phyloP scores from a whole-genome alignment of 257 asterid genomes.

The Rubia yunnanensis region DNA sequence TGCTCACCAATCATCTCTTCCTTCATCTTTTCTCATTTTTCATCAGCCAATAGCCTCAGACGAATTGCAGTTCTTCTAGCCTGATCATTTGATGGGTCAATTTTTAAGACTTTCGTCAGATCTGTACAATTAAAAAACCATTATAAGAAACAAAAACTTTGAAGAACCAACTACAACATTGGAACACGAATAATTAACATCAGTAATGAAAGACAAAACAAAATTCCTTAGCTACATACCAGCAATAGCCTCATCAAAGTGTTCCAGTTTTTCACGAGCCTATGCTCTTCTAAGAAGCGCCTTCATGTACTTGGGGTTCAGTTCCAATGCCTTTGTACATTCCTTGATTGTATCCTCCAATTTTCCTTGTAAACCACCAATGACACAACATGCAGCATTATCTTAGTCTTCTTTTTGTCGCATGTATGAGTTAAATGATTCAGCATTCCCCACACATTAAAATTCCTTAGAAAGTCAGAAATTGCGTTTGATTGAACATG shows the following conservation, averaged over 20 bases:
- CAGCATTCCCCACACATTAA: no score
- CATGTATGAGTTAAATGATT: no score
- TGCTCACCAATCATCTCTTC: constrained; percentile 96
- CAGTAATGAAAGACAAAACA: background rate
- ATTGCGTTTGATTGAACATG: no score
- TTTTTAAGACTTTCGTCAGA: constrained; percentile 65
- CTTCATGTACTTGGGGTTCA: constrained; percentile 68
- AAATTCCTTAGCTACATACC: constrained; percentile 32
- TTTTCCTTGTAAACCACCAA: constrained; percentile 40
- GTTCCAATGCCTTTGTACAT: constrained; percentile 82
- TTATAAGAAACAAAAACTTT: constrained; percentile 1
- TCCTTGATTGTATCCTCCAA: constrained; percentile 70
- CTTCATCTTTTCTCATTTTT: constrained; percentile 92
- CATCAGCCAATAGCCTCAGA: constrained; percentile 87
- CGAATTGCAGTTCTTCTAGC: constrained; percentile 71
- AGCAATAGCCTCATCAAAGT: constrained; percentile 72
- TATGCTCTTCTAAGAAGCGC: constrained; percentile 84
- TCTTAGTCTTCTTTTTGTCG: no score
- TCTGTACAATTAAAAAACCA: constrained; percentile 36
- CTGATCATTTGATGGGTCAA: constrained; percentile 72
- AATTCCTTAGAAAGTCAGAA: no score
- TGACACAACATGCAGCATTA: background rate
- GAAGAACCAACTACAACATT: constrained; percentile 1
- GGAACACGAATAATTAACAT: background rate
- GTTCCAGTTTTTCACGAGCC: constrained; percentile 83